These are phyloP conservation scores for Chernovozyma aurita DNA, from an alignment of 1,139 yeast genomes.

Conservation along the genomic window DNA sequence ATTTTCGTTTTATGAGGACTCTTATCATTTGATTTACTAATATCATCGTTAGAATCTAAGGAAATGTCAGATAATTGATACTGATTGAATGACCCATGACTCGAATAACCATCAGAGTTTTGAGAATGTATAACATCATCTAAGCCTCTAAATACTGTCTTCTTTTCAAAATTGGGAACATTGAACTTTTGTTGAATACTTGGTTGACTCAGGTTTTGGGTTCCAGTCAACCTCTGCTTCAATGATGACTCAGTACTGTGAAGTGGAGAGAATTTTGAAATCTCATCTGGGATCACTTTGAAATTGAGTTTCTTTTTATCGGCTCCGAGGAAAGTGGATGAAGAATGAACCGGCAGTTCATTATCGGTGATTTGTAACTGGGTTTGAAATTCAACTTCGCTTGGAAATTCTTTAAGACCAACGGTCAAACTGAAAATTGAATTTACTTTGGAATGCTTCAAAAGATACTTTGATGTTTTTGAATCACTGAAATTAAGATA, in stretches of 20 bases:
- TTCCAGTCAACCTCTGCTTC: neutral
- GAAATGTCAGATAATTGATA: neutral
- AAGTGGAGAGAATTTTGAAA: neutral
- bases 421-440: constrained; percentile 57
- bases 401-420: constrained; percentile 37
- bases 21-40: neutral
- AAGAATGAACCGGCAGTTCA: neutral
- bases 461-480: constrained; percentile 56
- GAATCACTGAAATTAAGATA: constrained; percentile 56
- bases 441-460: constrained; percentile 77
- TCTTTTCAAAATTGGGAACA: constrained; percentile 36
- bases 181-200: constrained; percentile 15
- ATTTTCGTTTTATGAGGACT: neutral
- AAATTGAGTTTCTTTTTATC: neutral
- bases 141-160: constrained; percentile 38
- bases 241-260: neutral
- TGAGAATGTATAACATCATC: constrained; percentile 24
- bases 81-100: neutral
- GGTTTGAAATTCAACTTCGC: constrained; percentile 40
- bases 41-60: neutral
- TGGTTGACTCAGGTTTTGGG: neutral
- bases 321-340: neutral
- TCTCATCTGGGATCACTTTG: neutral
- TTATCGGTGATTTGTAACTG: constrained; percentile 32
- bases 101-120: neutral